Evolutionary conservation across 2,329 filamentous ascomycete species (phyloP).

Genomic region (Aspergillus luchuensis): DNA sequence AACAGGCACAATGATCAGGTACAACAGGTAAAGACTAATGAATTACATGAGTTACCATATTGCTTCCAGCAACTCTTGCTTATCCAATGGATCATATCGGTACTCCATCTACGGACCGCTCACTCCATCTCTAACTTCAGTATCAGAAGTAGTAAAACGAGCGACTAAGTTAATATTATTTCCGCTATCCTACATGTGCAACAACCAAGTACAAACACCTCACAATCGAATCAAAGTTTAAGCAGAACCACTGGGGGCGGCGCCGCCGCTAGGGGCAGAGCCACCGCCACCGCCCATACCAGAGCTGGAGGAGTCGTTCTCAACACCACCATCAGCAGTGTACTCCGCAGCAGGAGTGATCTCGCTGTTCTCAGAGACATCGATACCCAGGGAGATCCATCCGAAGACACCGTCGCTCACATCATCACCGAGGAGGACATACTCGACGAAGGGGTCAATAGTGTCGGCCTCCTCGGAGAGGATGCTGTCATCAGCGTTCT

Average conservation of each 20-base stretch:
- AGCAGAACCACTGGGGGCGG: neutral
- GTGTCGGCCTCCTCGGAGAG: constrained; percentile 53
- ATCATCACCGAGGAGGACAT: constrained; percentile 57
- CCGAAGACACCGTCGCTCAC: constrained; percentile 55
- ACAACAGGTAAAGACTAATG: too few relatives aligned
- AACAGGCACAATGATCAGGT: too few relatives aligned
- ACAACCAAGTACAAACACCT: neutral
- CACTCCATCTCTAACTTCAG: too few relatives aligned
- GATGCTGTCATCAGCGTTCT: constrained; percentile 56
- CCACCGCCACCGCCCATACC: constrained; percentile 21
- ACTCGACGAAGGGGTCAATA: constrained; percentile 62
- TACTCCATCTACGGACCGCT: too few relatives aligned
- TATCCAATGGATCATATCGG: too few relatives aligned
- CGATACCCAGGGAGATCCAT: constrained; percentile 58
- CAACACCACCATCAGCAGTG: constrained; percentile 38
- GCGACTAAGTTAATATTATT: too few relatives aligned
- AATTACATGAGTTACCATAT: too few relatives aligned
- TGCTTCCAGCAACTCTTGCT: too few relatives aligned
- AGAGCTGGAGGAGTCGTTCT: constrained; percentile 25
- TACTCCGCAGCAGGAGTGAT: constrained; percentile 35
- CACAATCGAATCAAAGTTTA: neutral
- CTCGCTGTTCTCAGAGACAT: constrained; percentile 36
- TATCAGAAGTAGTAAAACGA: too few relatives aligned
- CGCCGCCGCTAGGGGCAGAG: neutral
- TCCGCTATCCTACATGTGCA: too few relatives aligned